Evolutionary conservation across 768 basidiomycete species (phyloP).

Genomic region (Auriscalpium vulgare): DNA sequence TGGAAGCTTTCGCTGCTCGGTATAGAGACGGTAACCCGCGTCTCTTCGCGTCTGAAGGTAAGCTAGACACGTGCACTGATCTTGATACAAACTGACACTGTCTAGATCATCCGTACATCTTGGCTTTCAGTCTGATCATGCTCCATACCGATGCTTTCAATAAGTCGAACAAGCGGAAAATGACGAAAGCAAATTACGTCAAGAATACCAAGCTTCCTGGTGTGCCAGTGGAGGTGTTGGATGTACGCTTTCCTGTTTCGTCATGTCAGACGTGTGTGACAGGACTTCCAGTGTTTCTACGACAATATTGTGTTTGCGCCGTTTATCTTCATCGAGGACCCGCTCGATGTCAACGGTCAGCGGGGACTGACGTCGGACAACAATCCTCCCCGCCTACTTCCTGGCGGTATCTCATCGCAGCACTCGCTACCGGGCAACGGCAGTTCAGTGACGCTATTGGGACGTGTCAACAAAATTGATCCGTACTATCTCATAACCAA

Average conservation of each 20-base stretch:
- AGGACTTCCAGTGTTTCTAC: slow-evolving; percentile 66
- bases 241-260: slow-evolving; percentile 42
- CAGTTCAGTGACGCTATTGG: slow-evolving; percentile 33
- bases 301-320: slow-evolving; percentile 96
- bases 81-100: background rate
- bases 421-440: slow-evolving; percentile 21
- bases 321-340: slow-evolving; percentile 94
- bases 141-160: slow-evolving; percentile 98
- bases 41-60: slow-evolving; percentile 73
- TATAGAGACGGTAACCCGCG: slow-evolving; percentile 80
- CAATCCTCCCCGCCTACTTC: slow-evolving; percentile 27
- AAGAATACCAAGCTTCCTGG: slow-evolving; percentile 88
- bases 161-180: slow-evolving; percentile 94
- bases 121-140: slow-evolving; percentile 98
- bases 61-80: slow-evolving; percentile 9
- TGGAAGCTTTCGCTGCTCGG: slow-evolving; percentile 86
- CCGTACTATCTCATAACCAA: slow-evolving; percentile 86
- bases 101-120: slow-evolving; percentile 89
- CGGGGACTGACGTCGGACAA: slow-evolving; percentile 39
- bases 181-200: slow-evolving; percentile 92
- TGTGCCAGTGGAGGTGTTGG: slow-evolving; percentile 72
- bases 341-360: slow-evolving; percentile 59
- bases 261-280: background rate
- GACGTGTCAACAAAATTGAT: slow-evolving; percentile 68
- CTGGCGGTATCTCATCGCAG: slow-evolving; percentile 26